Evolutionary conservation across 257 asterid genomes (phyloP).

Genomic region (Lantana camara): DNA sequence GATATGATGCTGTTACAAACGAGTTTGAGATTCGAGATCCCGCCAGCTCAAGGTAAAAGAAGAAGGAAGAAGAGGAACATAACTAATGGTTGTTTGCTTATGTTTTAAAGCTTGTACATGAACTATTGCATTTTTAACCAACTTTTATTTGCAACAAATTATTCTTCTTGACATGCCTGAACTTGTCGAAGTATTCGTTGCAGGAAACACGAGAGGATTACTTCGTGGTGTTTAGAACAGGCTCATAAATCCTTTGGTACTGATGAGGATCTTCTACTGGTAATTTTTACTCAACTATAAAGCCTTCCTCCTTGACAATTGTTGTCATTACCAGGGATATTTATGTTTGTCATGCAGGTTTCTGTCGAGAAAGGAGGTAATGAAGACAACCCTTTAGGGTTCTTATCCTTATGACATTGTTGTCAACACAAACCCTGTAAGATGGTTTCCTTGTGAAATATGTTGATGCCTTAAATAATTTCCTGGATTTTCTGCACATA

Average conservation of each 20-base stretch:
- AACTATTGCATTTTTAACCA: too few species aligned
- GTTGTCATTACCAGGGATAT: too few species aligned
- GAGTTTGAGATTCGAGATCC: constrained; percentile 99
- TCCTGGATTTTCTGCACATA: constrained; percentile 28
- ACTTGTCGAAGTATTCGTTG: constrained; percentile 12
- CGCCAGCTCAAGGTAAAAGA: constrained; percentile 95
- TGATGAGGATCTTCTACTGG: constrained; percentile 96
- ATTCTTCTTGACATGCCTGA: too few species aligned
- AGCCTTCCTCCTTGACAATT: not conserved
- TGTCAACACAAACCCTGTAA: not conserved
- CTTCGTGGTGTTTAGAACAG: constrained; percentile 69
- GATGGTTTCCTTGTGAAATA: not conserved
- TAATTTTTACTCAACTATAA: constrained; percentile 30
- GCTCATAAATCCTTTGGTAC: constrained; percentile 94
- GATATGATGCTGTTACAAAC: constrained; percentile 70
- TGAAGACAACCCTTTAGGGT: constrained; percentile 22
- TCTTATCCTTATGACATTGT: constrained; percentile 25
- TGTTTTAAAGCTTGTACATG: not conserved
- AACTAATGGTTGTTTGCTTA: too few species aligned
- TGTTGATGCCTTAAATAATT: not conserved
- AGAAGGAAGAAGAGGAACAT: too few species aligned
- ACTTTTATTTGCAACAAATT: too few species aligned
- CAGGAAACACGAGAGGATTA: constrained; percentile 75
- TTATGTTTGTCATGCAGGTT: constrained; percentile 39
- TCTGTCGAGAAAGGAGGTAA: constrained; percentile 44